Evolutionary conservation across 345 rosid species (phyloP), one percentile per base, ranked within the genome.

Genomic region (Mercurialis annua): DNA sequence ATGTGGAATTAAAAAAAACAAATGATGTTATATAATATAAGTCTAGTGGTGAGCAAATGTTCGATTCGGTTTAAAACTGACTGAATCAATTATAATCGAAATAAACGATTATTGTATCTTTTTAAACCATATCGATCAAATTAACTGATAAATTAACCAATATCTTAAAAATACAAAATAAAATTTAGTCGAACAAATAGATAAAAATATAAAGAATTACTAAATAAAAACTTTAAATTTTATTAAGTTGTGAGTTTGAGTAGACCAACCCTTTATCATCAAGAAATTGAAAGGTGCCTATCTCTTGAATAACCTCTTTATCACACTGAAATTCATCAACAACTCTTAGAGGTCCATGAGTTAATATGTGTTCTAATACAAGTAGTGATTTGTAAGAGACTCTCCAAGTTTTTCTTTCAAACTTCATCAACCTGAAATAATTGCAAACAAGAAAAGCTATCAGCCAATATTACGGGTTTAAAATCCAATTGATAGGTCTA

Each of bases 311-410:
- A 1, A 68, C 68, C 17, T 61, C 68, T 62, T 71, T 82, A 51
- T 88, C 84, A 17, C 65, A 55, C 48, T 80, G 81, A 71, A 90
- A 88, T 79, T 92, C 98, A 1, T 75, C 89, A 31, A 82, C 80
- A 50, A 80, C 74, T 62, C 97, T 83, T 30, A 81, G 71, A 30
- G 98, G 97, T 71, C 89, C 97, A 64, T 88, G 88, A 7, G 86
- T 65, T 38, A 92, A 67, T 52, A 90, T 72, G 74, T 88, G 88
- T 67, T 92, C 90, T 69, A 88, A 58, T 48, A 90, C 61, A 52
- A 82, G 71, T 38, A 85, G 69, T n/a, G 92, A 76, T 75, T 87
- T 88, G 81, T 85, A 85, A 12, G 83, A 73, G 50, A 62, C 71
- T 6, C 90, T 74, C 97, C 97, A 92, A 34, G 71, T 83, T 64